These are phyloP conservation scores for Aspergillus homomorphus DNA, from an alignment of 495 filamentous ascomycete genomes.

Conservation along the genomic window DNA sequence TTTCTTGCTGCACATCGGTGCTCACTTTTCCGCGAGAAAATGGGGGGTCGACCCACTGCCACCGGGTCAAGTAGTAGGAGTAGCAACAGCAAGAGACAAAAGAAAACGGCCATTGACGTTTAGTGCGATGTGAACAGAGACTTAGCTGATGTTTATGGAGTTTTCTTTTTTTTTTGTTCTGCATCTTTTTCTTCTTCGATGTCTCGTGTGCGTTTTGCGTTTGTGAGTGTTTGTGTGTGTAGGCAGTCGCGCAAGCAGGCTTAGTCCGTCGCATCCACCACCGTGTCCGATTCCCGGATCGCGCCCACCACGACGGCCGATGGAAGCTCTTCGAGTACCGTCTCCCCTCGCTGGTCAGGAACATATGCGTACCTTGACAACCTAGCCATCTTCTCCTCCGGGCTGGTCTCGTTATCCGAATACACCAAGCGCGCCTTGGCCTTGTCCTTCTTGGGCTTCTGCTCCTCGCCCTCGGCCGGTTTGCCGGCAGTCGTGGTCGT, in stretches of 20 bases:
- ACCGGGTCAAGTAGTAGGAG: not conserved
- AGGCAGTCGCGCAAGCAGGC: not conserved
- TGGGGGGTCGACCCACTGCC: not conserved
- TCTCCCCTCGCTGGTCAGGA: slow-evolving; percentile 44
- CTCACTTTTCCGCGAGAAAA: no score
- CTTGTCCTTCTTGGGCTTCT: slow-evolving; percentile 63
- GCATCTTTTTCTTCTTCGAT: not conserved
- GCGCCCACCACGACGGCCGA: slow-evolving; percentile 34
- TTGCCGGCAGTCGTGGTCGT: slow-evolving; percentile 5
- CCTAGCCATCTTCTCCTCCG: slow-evolving; percentile 82
- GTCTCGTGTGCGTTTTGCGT: not conserved
- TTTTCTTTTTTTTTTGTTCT: not conserved
- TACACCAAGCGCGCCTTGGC: slow-evolving; percentile 73
- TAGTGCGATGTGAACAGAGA: not conserved
- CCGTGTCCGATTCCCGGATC: slow-evolving; percentile 35
- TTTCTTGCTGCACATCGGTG: not conserved
- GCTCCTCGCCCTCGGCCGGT: slow-evolving; percentile 44
- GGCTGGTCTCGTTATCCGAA: slow-evolving; percentile 71
- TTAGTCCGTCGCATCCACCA: slow-evolving; percentile 34
- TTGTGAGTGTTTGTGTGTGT: not conserved
- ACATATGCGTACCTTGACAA: slow-evolving; percentile 73
- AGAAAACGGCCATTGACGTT: no score
- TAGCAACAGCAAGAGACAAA: not conserved
- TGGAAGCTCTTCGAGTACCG: slow-evolving; percentile 37
- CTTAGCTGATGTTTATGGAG: not conserved